Evolutionary conservation across 164 flowering plant species (phyloP), one percentile per base, ranked within the genome.

Genomic region (Cinnamomum micranthum): DNA sequence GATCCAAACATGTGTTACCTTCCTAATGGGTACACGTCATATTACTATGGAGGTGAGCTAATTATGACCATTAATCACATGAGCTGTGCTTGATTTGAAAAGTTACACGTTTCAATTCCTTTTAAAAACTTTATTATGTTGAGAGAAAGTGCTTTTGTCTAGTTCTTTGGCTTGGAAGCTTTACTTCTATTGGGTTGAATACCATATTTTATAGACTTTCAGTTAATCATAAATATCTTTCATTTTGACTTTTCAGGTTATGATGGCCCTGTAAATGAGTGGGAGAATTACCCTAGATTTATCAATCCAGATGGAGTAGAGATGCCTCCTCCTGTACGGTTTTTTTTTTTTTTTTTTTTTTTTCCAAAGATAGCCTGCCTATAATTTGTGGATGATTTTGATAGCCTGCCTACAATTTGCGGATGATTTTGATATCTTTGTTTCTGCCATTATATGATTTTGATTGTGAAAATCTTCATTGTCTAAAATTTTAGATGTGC

Each of bases 261-360:
- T 79, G 91, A 89, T 71, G 91, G 85, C 47, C 51, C 87, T 25
- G 79, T 77, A 7, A 84, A 73, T 74, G 92, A 86, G 22, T 91
- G 93, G 93, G 88, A 85, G 10, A 91, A 87, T 3, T 85, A 83
- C 62, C 68, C 86, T 15, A 86, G 89, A 85, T 90, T 77, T 70
- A 28, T 80, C n/a, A 84, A 78, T 80, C 80, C 85, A 20, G 92
- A 93, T 64, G 93, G 88, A 77, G 87, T 89, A 55, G 96, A 93
- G 47, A 80, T 88, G 86, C 79, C 84, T n/a, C 76, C 76, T 67
- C 73, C 84, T 60, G 95, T 91, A 76, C 81, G 90, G 65, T 31
- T 28, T 52, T 15, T 7, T 35, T 35, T 35, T 1, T n/a, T 82
- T 35, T 20, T 64, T 68, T 31, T 28, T 52, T 15, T 7, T 35